These are phyloP conservation scores for Dryas alaskensis DNA, from an alignment of 306 rosid species.

Conservation along the genomic window DNA sequence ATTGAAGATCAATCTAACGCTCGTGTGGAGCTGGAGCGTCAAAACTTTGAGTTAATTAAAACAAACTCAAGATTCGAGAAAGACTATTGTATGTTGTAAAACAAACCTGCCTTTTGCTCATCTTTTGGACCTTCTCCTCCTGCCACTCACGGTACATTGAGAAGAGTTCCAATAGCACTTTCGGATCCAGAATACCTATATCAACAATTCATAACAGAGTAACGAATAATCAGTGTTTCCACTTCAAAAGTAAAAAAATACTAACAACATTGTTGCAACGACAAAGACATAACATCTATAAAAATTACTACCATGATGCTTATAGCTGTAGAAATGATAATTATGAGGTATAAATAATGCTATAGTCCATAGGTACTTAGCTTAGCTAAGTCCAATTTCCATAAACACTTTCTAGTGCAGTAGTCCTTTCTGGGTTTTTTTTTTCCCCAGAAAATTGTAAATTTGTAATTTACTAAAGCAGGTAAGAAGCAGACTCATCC, in stretches of 20 bases:
- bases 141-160: conserved; percentile 78
- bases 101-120: conserved; percentile 77
- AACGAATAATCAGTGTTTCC: not conserved
- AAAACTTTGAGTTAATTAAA: not conserved
- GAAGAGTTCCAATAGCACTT: conserved; percentile 80
- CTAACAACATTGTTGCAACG: not conserved
- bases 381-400: too few relatives aligned
- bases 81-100: not conserved
- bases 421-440: not conserved
- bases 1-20: not conserved
- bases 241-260: not conserved
- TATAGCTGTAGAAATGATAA: not conserved
- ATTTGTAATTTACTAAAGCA: not conserved
- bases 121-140: conserved; percentile 58
- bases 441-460: not conserved
- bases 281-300: not conserved
- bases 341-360: too few relatives aligned
- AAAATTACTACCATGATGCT: not conserved
- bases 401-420: not conserved
- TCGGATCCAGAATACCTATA: conserved; percentile 71
- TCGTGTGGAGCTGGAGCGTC: too few relatives aligned
- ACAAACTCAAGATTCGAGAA: not conserved
- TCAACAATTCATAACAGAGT: conserved; percentile 23
- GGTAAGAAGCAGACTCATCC: too few relatives aligned
- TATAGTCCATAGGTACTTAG: too few relatives aligned